phyloP scores from a whole-genome alignment of 2,329 filamentous ascomycete genomes.

The Sporothrix luriei region DNA sequence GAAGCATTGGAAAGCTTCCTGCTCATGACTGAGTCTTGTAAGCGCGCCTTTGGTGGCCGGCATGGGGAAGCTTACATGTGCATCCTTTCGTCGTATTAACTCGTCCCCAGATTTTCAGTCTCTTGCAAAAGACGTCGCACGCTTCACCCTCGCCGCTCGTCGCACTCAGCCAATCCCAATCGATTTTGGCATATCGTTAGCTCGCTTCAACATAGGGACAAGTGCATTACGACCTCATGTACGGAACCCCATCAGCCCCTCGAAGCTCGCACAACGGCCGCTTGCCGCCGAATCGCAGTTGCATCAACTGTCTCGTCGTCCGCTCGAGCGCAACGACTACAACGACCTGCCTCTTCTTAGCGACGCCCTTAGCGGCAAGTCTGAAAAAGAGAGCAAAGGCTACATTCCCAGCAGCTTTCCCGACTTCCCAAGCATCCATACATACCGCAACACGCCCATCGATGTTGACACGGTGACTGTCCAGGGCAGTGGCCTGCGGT shows the following conservation, averaged over 20 bases:
- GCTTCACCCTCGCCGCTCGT: conserved; percentile 52
- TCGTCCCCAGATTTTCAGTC: conserved; percentile 51
- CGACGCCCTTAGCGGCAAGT: conserved; percentile 59
- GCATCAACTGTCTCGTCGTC: neutral
- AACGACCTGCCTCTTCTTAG: conserved; percentile 52
- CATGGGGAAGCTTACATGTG: neutral
- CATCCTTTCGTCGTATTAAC: conserved; percentile 31
- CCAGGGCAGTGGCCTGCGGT: conserved; percentile 37
- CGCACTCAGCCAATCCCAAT: conserved; percentile 57
- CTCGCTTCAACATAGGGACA: conserved; percentile 55
- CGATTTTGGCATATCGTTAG: conserved; percentile 60
- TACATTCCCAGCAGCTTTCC: conserved; percentile 64
- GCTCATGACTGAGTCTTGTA: conserved; percentile 60
- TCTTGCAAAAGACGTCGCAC: conserved; percentile 54
- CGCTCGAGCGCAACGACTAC: neutral
- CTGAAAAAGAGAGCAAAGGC: conserved; percentile 57
- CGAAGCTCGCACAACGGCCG: conserved; percentile 35
- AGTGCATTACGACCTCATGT: conserved; percentile 59
- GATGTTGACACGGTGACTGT: conserved; percentile 44
- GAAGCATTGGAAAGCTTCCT: conserved; percentile 64
- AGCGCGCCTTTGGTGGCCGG: conserved; percentile 37
- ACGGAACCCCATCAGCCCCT: conserved; percentile 53
- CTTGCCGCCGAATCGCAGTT: neutral
- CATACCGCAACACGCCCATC: conserved; percentile 62
- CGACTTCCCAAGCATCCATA: conserved; percentile 65